Percentiles rank a stretch among this genome's conserved stretches.
These are phyloP conservation scores for Termitomyces sp. DNA, from an alignment of 768 basidiomycete species.

Conservation along the genomic window DNA sequence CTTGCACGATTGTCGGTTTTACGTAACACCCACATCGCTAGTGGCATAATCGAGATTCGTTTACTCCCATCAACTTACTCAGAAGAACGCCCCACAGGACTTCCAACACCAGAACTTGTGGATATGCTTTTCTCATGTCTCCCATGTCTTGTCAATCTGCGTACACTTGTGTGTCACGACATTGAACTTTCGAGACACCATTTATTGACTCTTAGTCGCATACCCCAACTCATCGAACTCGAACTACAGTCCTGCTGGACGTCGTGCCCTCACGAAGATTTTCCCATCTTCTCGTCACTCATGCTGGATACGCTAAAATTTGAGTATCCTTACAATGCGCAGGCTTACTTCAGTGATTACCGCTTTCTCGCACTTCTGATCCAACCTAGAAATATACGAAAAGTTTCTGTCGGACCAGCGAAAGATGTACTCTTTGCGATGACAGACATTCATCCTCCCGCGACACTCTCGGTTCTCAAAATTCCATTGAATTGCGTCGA, in stretches of 20 bases:
- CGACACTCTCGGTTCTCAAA: slow-evolving; percentile 9
- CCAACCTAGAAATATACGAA: slow-evolving; percentile 8
- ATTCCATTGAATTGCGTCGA: slow-evolving; percentile 13
- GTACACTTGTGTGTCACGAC: slow-evolving; percentile 13
- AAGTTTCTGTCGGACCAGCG: slow-evolving; percentile 7
- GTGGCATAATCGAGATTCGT: slow-evolving; percentile 12
- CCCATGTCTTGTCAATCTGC: slow-evolving; percentile 11
- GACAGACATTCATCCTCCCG: slow-evolving; percentile 1
- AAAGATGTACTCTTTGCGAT: slow-evolving; percentile 11
- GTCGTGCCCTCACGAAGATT: slow-evolving; percentile 5
- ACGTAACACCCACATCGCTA: slow-evolving; percentile 4
- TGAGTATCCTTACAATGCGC: slow-evolving; percentile 11
- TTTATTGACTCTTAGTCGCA: slow-evolving; percentile 7
- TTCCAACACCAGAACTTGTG: slow-evolving; percentile 2
- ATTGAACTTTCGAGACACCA: slow-evolving; percentile 6
- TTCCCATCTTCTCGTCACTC: slow-evolving; percentile 7
- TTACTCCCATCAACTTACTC: slow-evolving; percentile 8
- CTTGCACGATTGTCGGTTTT: slow-evolving; percentile 9
- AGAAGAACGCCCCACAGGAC: background rate
- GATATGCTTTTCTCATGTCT: slow-evolving; percentile 10
- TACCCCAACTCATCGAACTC: slow-evolving; percentile 11
- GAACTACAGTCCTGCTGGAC: slow-evolving; percentile 15
- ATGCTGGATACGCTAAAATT: slow-evolving; percentile 9
- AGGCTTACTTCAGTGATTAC: slow-evolving; percentile 2
- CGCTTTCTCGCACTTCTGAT: slow-evolving; percentile 10